A percentile compares a stretch with the other conserved stretches of the same genome.
These are phyloP conservation scores for Zoysia pacifica DNA, from an alignment of 176 grass and related monocot genomes.

Conservation along the genomic window DNA sequence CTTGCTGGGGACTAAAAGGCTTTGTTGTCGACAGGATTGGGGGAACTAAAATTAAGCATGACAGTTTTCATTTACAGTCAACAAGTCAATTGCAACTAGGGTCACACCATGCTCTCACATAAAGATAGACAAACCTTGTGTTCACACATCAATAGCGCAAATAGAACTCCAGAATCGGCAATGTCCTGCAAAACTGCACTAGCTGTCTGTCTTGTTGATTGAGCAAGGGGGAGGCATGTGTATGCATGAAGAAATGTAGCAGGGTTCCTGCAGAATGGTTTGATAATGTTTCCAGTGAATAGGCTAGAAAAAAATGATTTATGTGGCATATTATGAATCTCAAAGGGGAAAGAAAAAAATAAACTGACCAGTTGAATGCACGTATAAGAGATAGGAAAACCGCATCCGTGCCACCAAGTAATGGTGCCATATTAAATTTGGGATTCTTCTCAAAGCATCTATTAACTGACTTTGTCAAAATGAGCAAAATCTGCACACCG, in stretches of 20 bases:
- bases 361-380: constrained; percentile 83
- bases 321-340: constrained; percentile 11
- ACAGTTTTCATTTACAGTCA: not conserved
- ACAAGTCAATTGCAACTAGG: not conserved
- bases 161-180: constrained; percentile 92
- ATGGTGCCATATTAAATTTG: constrained; percentile 93
- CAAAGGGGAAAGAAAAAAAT: constrained; percentile 2
- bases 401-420: constrained; percentile 84
- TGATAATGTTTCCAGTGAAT: not conserved
- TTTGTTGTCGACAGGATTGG: not conserved
- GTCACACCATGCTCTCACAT: not conserved
- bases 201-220: constrained; percentile 85
- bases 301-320: not conserved
- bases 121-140: constrained; percentile 71
- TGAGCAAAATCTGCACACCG: constrained; percentile 82
- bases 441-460: constrained; percentile 98
- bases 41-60: not conserved
- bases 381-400: constrained; percentile 94
- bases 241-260: constrained; percentile 98
- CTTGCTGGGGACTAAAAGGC: no score
- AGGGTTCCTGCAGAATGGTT: constrained; percentile 71
- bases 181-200: constrained; percentile 87
- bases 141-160: constrained; percentile 93
- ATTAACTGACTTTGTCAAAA: constrained; percentile 91
- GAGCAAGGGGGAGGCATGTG: constrained; percentile 84